Evolutionary conservation across 192 early-diverging fungal genomes (phyloP).

Genomic region (Coemansia sp.): DNA sequence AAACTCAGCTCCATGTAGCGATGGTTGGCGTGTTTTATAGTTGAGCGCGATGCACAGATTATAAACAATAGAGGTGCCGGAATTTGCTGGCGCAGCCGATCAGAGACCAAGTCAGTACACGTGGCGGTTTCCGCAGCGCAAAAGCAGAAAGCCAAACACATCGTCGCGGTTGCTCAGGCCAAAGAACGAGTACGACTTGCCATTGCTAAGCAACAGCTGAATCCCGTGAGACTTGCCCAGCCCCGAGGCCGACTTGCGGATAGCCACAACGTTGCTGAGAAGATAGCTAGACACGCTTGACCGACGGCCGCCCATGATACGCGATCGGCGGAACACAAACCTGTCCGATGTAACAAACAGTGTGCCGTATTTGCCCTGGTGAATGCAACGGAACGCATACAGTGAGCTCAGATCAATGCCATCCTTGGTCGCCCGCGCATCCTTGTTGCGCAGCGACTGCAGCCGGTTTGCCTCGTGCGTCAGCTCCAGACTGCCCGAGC

Average conservation of each 20-base stretch:
- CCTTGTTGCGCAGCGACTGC: constrained; percentile 29
- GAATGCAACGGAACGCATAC: constrained; percentile 49
- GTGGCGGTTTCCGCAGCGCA: constrained; percentile 45
- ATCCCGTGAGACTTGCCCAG: constrained; percentile 44
- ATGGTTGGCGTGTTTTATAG: too few relatives aligned
- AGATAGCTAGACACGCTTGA: constrained; percentile 36
- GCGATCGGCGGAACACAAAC: constrained; percentile 46
- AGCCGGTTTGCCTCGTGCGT: constrained; percentile 38
- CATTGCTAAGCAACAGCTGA: constrained; percentile 39
- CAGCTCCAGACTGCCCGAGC: constrained; percentile 24
- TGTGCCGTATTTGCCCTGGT: constrained; percentile 48
- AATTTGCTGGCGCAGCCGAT: too few relatives aligned
- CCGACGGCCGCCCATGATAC: constrained; percentile 45
- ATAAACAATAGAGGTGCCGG: too few relatives aligned
- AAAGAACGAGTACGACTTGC: constrained; percentile 30
- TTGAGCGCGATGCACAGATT: too few relatives aligned
- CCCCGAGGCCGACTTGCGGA: constrained; percentile 37
- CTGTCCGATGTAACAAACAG: constrained; percentile 44
- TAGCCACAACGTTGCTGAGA: constrained; percentile 42
- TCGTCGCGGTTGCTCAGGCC: constrained; percentile 44
- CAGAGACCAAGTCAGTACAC: constrained; percentile 7
- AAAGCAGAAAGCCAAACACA: constrained; percentile 46
- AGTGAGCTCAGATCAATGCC: constrained; percentile 33
- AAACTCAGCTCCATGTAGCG: too few relatives aligned
- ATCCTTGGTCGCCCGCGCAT: constrained; percentile 31